Evolutionary conservation across 768 basidiomycete species (phyloP).

Genomic region (Rhodotorula taiwanensis): DNA sequence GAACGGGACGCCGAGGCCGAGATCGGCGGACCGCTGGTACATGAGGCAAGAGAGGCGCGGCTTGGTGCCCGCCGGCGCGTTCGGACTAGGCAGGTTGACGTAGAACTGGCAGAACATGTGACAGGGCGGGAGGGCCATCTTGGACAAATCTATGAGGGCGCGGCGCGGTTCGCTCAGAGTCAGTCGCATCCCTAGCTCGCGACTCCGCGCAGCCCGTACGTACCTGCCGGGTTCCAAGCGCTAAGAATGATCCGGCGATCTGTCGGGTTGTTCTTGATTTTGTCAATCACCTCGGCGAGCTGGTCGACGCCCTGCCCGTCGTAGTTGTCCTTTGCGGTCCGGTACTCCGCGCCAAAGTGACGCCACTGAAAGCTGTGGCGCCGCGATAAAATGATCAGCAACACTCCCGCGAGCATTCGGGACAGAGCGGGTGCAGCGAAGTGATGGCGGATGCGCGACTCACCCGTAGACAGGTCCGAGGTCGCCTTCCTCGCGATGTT

Average conservation of each 20-base stretch:
- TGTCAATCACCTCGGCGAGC: conserved; percentile 74
- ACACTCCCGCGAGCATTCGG: conserved; percentile 29
- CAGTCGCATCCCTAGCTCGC: neutral
- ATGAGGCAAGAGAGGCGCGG: conserved; percentile 84
- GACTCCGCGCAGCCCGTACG: neutral
- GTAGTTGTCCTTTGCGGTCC: conserved; percentile 48
- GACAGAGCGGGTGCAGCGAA: conserved; percentile 51
- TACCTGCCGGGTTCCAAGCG: conserved; percentile 97
- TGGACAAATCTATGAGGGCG: conserved; percentile 88
- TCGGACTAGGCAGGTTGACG: conserved; percentile 68
- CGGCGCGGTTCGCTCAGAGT: conserved; percentile 1
- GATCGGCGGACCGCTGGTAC: conserved; percentile 96
- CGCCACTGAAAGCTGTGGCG: conserved; percentile 40
- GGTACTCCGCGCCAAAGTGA: conserved; percentile 41
- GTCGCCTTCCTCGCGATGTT: conserved; percentile 78
- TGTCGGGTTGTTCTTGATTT: conserved; percentile 87
- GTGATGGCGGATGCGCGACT: conserved; percentile 69
- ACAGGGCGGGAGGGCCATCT: conserved; percentile 96
- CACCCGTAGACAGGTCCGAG: conserved; percentile 90
- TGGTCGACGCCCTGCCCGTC: conserved; percentile 62
- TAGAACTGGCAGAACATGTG: conserved; percentile 99
- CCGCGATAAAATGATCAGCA: no score
- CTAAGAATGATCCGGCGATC: conserved; percentile 89
- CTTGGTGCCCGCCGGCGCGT: conserved; percentile 49
- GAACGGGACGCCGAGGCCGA: conserved; percentile 95